A percentile compares a stretch with the other conserved stretches of the same genome.
Conservation (phyloP, 2,329 filamentous ascomycete genomes). For the Torrubiella hemipterigena region DNA sequence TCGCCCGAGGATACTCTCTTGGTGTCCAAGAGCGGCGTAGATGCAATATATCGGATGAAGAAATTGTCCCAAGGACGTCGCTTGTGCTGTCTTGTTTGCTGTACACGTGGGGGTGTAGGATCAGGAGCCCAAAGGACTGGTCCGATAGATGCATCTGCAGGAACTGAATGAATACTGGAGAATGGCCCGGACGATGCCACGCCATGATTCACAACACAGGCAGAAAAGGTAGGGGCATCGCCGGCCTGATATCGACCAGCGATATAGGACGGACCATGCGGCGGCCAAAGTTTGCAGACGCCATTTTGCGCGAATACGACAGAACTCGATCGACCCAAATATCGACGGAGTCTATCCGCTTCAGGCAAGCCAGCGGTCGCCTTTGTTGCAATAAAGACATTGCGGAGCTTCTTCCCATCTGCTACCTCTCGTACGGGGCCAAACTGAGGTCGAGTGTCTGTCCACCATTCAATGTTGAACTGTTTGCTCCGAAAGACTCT, state of each 20-base stretch:
- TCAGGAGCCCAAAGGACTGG: too few species aligned
- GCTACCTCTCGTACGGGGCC: conserved; percentile 28
- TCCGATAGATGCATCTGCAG: conserved; percentile 35
- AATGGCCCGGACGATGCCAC: conserved; percentile 39
- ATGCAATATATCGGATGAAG: conserved; percentile 28
- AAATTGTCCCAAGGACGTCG: conserved; percentile 19
- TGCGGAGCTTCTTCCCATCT: conserved; percentile 51
- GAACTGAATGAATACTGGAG: conserved; percentile 38
- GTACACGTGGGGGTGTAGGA: too few species aligned
- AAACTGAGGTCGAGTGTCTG: conserved; percentile 24
- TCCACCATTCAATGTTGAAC: conserved; percentile 44
- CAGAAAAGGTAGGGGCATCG: conserved; percentile 54
- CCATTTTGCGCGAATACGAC: conserved; percentile 84
- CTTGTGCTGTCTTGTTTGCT: too few species aligned
- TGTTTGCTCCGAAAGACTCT: conserved; percentile 17
- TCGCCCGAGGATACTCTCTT: conserved; percentile 26
- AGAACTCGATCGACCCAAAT: conserved; percentile 53
- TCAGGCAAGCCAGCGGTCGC: conserved; percentile 55
- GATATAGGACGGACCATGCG: conserved; percentile 31
- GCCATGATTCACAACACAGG: conserved; percentile 51
- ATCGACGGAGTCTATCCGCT: conserved; percentile 41
- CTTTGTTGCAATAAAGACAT: conserved; percentile 72
- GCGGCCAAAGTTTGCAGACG: conserved; percentile 57
- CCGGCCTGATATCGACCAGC: conserved; percentile 23
- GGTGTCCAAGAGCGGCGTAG: conserved; percentile 30